These are phyloP conservation scores for Ustilago cynodontis DNA, from an alignment of 1,284 basidiomycete species.

Conservation along the genomic window DNA sequence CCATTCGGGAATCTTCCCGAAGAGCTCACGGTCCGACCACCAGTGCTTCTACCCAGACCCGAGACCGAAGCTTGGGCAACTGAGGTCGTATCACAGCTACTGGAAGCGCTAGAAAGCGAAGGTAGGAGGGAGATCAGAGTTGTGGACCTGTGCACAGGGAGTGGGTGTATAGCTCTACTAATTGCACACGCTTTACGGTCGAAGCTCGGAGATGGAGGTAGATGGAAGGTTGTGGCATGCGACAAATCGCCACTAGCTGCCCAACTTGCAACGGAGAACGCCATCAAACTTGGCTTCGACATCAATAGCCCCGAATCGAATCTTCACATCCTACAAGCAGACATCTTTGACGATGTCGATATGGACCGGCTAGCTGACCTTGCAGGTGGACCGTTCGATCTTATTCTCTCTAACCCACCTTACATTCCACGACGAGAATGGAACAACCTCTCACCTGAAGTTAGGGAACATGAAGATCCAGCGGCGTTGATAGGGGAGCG, in stretches of 20 bases:
- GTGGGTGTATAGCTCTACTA: conserved; percentile 39
- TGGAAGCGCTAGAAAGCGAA: background rate
- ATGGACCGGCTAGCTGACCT: conserved; percentile 16
- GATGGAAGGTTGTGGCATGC: conserved; percentile 38
- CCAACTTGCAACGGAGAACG: conserved; percentile 39
- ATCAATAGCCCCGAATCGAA: background rate
- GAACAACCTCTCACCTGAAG: conserved; percentile 14
- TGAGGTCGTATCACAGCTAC: conserved; percentile 8
- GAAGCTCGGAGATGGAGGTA: background rate
- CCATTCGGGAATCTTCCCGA: conserved; percentile 33
- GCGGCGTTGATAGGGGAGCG: conserved; percentile 45
- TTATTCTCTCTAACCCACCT: conserved; percentile 45
- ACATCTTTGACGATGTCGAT: conserved; percentile 26
- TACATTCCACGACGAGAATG: conserved; percentile 46
- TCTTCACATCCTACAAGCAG: conserved; percentile 30
- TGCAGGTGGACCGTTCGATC: conserved; percentile 32
- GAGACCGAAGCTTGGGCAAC: conserved; percentile 48
- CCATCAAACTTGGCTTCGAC: conserved; percentile 18
- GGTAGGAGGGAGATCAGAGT: conserved; percentile 4
- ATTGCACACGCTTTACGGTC: conserved; percentile 31
- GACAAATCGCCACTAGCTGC: conserved; percentile 31
- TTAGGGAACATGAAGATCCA: conserved; percentile 42
- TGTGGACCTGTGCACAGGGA: conserved; percentile 41
- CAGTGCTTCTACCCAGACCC: conserved; percentile 33
- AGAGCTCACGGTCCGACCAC: conserved; percentile 34